These are phyloP conservation scores for Cladosporium sp. DNA, from an alignment of 2,329 filamentous ascomycete genomes.

Conservation along the genomic window DNA sequence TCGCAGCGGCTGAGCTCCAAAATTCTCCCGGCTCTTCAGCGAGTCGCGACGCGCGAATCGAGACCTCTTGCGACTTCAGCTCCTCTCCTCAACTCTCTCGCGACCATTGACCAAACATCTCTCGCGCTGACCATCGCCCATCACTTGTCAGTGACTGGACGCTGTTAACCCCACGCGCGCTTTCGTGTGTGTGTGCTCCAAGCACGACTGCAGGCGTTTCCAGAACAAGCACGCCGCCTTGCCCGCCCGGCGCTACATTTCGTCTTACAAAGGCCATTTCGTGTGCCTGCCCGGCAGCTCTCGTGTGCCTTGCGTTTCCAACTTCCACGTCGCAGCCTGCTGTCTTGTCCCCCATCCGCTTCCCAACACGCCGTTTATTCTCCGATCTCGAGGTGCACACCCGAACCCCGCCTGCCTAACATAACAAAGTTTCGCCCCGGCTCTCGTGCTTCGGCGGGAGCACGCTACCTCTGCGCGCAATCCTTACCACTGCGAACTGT, in stretches of 20 bases:
- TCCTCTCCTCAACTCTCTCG: not conserved
- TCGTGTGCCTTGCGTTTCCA: constrained; percentile 19
- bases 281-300: constrained; percentile 17
- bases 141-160: constrained; percentile 15
- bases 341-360: constrained; percentile 12
- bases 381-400: constrained; percentile 25
- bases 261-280: constrained; percentile 25
- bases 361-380: constrained; percentile 26
- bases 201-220: constrained; percentile 21
- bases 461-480: constrained; percentile 4
- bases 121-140: constrained; percentile 6
- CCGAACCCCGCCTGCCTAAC: constrained; percentile 17
- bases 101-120: not conserved
- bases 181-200: constrained; percentile 15
- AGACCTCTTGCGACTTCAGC: constrained; percentile 1
- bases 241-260: constrained; percentile 23
- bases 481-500: constrained; percentile 8
- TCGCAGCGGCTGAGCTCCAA: not conserved
- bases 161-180: constrained; percentile 5
- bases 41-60: constrained; percentile 8
- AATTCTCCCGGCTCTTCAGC: constrained; percentile 9
- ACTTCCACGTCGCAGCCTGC: constrained; percentile 8
- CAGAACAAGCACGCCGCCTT: constrained; percentile 14
- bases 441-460: constrained; percentile 5
- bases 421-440: constrained; percentile 13